Evolutionary conservation across 164 flowering plant species (phyloP).

Genomic region (Vitis amurensis): DNA sequence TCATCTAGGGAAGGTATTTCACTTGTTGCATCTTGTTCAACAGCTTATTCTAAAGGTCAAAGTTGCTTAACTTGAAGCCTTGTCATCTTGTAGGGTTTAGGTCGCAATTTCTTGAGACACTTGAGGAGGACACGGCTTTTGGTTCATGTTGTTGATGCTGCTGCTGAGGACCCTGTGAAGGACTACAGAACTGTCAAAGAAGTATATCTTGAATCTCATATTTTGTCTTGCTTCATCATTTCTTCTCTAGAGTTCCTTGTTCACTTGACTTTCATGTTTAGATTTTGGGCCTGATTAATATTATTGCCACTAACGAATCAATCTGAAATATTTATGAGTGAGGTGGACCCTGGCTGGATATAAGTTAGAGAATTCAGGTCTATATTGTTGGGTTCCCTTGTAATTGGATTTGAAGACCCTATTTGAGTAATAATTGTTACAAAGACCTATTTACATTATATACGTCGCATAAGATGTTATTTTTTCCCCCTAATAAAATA

Average conservation of each 20-base stretch:
- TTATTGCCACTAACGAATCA: not conserved
- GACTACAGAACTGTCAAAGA: constrained; percentile 91
- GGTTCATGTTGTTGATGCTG: constrained; percentile 97
- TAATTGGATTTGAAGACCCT: not conserved
- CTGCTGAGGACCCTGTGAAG: constrained; percentile 71
- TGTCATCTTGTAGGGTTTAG: constrained; percentile 73
- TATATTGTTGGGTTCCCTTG: not conserved
- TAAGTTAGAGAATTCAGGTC: not conserved
- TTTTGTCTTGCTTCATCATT: not conserved
- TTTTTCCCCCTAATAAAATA: too few species aligned
- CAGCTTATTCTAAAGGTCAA: not conserved
- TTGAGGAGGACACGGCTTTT: constrained; percentile 84
- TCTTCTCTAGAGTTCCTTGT: not conserved
- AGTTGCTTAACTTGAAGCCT: constrained; percentile 4
- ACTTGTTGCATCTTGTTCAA: not conserved
- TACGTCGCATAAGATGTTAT: too few species aligned
- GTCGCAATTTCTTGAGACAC: constrained; percentile 94
- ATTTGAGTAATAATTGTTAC: too few species aligned
- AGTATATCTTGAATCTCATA: constrained; percentile 39
- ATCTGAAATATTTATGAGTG: not conserved
- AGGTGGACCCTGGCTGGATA: not conserved
- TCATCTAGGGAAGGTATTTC: constrained; percentile 90
- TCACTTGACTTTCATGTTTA: not conserved
- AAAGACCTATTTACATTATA: too few species aligned
- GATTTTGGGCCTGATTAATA: not conserved